Base-by-base conservation (phyloP, 352 stramenopile species). In the Phytophthora pistaciae region DNA sequence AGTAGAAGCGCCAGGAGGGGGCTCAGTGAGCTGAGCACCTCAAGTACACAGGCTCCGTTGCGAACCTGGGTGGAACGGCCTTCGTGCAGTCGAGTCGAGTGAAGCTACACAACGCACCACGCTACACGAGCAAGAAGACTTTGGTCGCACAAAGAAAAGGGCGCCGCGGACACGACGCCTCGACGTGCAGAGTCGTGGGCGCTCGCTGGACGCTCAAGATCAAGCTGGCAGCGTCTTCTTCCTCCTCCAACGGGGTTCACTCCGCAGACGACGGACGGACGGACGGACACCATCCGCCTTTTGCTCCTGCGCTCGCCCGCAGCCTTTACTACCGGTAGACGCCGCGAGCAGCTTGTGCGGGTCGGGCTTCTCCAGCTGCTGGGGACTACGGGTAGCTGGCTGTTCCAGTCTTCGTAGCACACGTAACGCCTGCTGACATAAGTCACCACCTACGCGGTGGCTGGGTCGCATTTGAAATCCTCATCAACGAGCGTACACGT, bases 391-490 rank as follows among this genome's bases (percentile, higher is more conserved):
- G 14, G 33, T 66, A 6, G 56, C 49, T 55, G 53, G 64, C 64
- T 48, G 64, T 71, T 72, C 64, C 68, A 68, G 10, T 21, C 40
- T 44, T 13, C 38, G 38, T 44, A 44, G 38, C 16, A 44, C 52
- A 27, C 55, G 14, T 33, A 57, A 65, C 63, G 10, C 29, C 55
- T 64, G 54, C 59, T 67, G 58, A 56, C 59, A 66, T 78, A 68
- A 77, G 55, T 74, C 60, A 64, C 65, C 36, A 21, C 62, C 53
- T 63, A 44, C 38, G 14, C 56, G 56, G 64, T 72, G 69, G 63
- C 62, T 56, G 56, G 42, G 36, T 74, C 54, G 69, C 53, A 65
- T 56, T 70, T 74, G 60, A 71, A 72, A 75, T 59, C 58, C 56
- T 61, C 36, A 55, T 60, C 49, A 60, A 38, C 48, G n/a, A 38